Percentiles rank a stretch among this genome's conserved stretches.
Evolutionary conservation across 371 early-diverging fungal genomes (phyloP).

Genomic region (Dichotomocladium elegans): DNA sequence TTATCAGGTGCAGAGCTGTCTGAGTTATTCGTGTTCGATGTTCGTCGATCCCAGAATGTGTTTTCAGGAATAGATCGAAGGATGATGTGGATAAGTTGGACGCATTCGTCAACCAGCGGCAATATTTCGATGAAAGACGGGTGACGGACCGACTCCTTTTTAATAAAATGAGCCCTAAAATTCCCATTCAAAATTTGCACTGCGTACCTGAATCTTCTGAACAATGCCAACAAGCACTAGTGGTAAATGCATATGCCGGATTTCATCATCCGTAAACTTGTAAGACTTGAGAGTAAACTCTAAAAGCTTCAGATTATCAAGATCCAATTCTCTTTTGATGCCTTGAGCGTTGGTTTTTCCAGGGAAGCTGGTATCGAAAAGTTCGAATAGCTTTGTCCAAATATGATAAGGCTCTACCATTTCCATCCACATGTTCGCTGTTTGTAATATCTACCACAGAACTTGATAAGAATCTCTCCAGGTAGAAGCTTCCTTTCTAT

Average conservation of each 20-base stretch:
- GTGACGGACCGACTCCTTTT: constrained; percentile 14
- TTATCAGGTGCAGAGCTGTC: no score
- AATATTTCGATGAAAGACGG: constrained; percentile 30
- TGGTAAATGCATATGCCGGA: constrained; percentile 74
- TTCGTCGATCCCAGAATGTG: constrained; percentile 24
- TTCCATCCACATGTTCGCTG: constrained; percentile 86
- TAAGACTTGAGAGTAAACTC: constrained; percentile 66
- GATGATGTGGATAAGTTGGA: constrained; percentile 23
- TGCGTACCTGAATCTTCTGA: constrained; percentile 47
- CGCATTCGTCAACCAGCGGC: constrained; percentile 22
- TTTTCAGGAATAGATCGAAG: constrained; percentile 29
- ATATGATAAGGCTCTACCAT: constrained; percentile 81
- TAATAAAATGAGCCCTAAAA: background rate
- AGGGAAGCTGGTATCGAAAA: constrained; percentile 47
- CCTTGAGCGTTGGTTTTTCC: constrained; percentile 10
- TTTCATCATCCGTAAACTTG: constrained; percentile 78
- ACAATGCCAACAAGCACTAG: constrained; percentile 61
- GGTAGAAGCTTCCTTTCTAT: no score
- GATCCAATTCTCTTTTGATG: constrained; percentile 10
- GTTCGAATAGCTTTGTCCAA: constrained; percentile 70
- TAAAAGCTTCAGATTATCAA: constrained; percentile 52
- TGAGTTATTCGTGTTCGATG: background rate
- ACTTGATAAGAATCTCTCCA: no score
- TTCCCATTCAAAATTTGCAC: background rate
- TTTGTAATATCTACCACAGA: constrained; percentile 67